Conservation (phyloP, 805 yeast genomes). For the Starmerella etchellsii region DNA sequence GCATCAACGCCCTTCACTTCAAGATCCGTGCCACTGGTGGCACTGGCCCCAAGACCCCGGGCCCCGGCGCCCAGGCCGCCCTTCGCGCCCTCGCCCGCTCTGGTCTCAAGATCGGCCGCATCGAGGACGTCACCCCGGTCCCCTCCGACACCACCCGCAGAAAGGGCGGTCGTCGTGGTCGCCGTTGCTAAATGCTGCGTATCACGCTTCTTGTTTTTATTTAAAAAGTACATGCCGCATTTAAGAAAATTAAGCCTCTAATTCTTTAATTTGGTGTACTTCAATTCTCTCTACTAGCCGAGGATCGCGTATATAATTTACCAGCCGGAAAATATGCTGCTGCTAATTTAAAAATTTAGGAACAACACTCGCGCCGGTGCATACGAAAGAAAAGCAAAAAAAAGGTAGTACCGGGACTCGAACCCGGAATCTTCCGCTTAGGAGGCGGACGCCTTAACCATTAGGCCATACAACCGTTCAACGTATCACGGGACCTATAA, state of each 20-base stretch:
- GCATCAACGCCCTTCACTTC: slow-evolving; percentile 98
- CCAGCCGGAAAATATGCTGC: no score
- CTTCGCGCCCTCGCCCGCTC: slow-evolving; percentile 99
- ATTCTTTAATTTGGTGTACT: no score
- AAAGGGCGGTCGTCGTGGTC: slow-evolving; percentile 99
- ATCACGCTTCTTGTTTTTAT: slow-evolving; percentile 13
- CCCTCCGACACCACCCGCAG: slow-evolving; percentile 99
- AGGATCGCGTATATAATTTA: no score
- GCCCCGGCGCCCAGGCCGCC: slow-evolving; percentile 99
- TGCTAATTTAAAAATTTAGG: no score
- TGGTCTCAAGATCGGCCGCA: slow-evolving; percentile 99
- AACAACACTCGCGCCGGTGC: no score
- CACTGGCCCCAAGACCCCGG: slow-evolving; percentile 99
- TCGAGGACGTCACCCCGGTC: slow-evolving; percentile 99
- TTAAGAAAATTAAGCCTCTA: neutral
- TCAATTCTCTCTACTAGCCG: no score
- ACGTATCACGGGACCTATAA: neutral
- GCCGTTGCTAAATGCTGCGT: slow-evolving; percentile 60
- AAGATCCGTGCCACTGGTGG: slow-evolving; percentile 99
- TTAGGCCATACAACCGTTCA: slow-evolving; percentile 35
- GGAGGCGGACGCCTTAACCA: slow-evolving; percentile 59
- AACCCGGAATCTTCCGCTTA: slow-evolving; percentile 58
- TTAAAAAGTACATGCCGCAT: slow-evolving; percentile 15
- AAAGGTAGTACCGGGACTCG: slow-evolving; percentile 46
- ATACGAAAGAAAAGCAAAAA: neutral